Evolutionary conservation across 805 yeast species (phyloP).

Genomic region (Lipomyces chichibuensis): DNA sequence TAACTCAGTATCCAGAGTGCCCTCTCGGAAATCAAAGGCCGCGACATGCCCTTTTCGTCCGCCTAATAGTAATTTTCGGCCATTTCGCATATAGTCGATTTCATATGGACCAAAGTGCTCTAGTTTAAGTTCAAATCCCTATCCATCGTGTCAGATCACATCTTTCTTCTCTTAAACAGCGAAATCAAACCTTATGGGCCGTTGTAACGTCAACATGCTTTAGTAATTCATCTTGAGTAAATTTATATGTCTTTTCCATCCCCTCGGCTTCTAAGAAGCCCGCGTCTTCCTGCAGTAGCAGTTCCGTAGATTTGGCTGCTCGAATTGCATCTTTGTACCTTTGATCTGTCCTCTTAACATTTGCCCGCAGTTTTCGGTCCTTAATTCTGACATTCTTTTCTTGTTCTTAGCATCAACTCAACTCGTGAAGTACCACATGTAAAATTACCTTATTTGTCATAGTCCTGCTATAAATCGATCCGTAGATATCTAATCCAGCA

Average conservation of each 20-base stretch:
- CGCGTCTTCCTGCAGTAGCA: conserved; percentile 76
- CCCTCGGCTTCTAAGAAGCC: conserved; percentile 92
- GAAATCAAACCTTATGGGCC: conserved; percentile 54
- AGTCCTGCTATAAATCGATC: background rate
- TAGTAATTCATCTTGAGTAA: conserved; percentile 76
- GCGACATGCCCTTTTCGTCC: conserved; percentile 96
- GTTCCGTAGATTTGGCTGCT: conserved; percentile 84
- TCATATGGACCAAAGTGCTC: conserved; percentile 85
- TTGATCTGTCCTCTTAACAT: conserved; percentile 66
- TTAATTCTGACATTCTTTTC: conserved; percentile 42
- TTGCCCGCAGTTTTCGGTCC: conserved; percentile 65
- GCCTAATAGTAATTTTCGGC: conserved; percentile 79
- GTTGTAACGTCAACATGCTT: conserved; percentile 77
- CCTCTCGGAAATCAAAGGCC: conserved; percentile 92
- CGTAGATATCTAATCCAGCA: background rate
- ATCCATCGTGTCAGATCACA: background rate
- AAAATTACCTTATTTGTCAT: conserved; percentile 12
- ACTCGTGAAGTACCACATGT: background rate
- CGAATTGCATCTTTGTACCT: conserved; percentile 77
- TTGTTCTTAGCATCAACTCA: background rate
- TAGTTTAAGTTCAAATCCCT: conserved; percentile 65
- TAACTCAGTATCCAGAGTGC: conserved; percentile 77
- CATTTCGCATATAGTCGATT: conserved; percentile 81
- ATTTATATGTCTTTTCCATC: conserved; percentile 91
- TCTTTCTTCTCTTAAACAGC: conserved; percentile 39